phyloP scores from a whole-genome alignment of 2,329 filamentous ascomycete species.

The Beauveria scarabaeidicola region DNA sequence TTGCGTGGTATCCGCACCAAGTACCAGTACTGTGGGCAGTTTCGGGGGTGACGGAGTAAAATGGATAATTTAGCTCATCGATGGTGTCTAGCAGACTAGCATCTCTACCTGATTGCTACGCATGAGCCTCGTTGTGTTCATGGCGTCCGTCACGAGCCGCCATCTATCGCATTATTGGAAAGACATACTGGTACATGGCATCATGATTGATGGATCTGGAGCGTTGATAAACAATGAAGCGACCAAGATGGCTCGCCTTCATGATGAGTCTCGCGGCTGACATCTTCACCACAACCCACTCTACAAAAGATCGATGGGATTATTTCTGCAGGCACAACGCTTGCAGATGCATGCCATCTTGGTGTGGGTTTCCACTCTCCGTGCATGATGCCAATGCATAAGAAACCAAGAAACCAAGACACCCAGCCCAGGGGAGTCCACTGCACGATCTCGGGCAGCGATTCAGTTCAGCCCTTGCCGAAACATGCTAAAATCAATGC shows the following conservation, averaged over 20 bases:
- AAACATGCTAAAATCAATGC: neutral
- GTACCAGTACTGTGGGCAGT: neutral
- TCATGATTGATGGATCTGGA: too few species aligned
- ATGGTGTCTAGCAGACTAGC: neutral
- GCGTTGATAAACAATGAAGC: too few species aligned
- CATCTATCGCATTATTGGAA: neutral
- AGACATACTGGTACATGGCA: too few species aligned
- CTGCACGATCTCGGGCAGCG: conserved; percentile 8
- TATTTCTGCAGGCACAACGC: neutral
- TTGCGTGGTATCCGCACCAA: neutral
- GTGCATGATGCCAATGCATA: neutral
- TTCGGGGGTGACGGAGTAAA: neutral
- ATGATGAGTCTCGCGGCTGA: too few species aligned
- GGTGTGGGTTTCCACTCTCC: neutral
- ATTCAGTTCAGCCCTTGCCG: conserved; percentile 1
- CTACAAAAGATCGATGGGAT: neutral
- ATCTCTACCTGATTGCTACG: neutral
- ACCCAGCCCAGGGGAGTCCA: neutral
- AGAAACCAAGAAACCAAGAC: neutral
- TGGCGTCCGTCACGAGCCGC: neutral
- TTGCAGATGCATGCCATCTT: conserved; percentile 5
- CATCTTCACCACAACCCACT: neutral
- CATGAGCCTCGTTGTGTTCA: neutral
- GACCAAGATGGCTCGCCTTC: neutral
- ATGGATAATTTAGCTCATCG: neutral